Evolutionary conservation across 257 asterid species (phyloP), one percentile per base, ranked within the genome.

Genomic region (Capsicum rhomboideum): DNA sequence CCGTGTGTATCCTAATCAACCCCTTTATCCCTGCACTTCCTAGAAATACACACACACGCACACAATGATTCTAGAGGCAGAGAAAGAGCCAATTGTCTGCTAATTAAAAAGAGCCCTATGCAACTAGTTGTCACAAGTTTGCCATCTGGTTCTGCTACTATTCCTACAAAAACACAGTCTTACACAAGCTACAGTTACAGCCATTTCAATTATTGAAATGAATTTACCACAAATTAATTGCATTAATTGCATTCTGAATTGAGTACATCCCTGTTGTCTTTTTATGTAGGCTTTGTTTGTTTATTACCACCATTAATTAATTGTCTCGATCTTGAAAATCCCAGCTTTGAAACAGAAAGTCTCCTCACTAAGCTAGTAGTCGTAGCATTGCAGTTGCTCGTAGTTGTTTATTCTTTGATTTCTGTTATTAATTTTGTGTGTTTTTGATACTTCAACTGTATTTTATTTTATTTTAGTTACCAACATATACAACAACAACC

Each of bases 241-340:
- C 37, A 4, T 8, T 2, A 34, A 34, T 67, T 34, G 10, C 5
- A 68, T 68, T 68, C 50, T 63, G 10, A 63, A 63, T 2, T 10
- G 12, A 42, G 12, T n/a, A 72, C 56, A 11, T 10, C 53, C 42
- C 42, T 44, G 34, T 72, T 72, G 37, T 72, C 79, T 72, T 72
- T 44, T 72, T 67, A 17, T 55, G n/a, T 42, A 12, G 79, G 21
- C 13, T 52, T 16, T 53, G 71, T 84, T 87, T 82, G 31, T 80
- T 87, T 87, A 80, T 87, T 58, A 84, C 85, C 89, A 59, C 85
- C 88, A 80, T 88, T 71, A 37, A 78, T 88, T n/a, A 67, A 8
- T 37, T n/a, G 86, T 90, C 92, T 89, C 91, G 93, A 86, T 89
- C 78, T 82, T 85, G 37, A 80, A 84, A 86, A 89, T 68, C 83